A percentile compares a stretch with the other conserved stretches of the same genome.
phyloP scores from a whole-genome alignment of 2,329 filamentous ascomycete species.

The Herpotrichia juniperi region DNA sequence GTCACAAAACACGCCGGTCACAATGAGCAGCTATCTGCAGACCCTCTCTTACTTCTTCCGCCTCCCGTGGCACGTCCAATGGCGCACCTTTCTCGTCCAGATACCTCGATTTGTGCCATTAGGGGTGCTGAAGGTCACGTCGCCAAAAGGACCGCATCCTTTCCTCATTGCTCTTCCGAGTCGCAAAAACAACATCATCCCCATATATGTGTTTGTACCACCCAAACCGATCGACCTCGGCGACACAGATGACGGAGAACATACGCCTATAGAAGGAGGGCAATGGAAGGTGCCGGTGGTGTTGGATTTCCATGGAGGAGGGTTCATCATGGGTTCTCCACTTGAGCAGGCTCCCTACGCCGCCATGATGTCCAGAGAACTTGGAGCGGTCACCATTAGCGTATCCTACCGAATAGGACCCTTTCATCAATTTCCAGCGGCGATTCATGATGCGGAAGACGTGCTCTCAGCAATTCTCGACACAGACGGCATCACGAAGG shows the following conservation, averaged over 20 bases:
- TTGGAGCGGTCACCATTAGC: slow-evolving; percentile 51
- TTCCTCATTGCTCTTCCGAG: slow-evolving; percentile 49
- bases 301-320: slow-evolving; percentile 52
- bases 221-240: slow-evolving; percentile 37
- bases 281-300: slow-evolving; percentile 47
- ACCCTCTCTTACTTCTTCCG: slow-evolving; percentile 44
- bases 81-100: slow-evolving; percentile 45
- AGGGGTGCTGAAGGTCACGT: slow-evolving; percentile 45
- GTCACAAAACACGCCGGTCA: slow-evolving; percentile 7
- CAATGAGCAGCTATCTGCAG: slow-evolving; percentile 38
- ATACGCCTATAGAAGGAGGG: slow-evolving; percentile 7
- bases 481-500: slow-evolving; percentile 34
- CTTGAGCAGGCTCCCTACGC: slow-evolving; percentile 56
- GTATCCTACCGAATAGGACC: slow-evolving; percentile 58
- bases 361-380: slow-evolving; percentile 51
- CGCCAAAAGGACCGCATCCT: slow-evolving; percentile 49
- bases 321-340: slow-evolving; percentile 51
- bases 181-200: slow-evolving; percentile 44
- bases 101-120: slow-evolving; percentile 46
- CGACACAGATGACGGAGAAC: slow-evolving; percentile 22
- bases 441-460: slow-evolving; percentile 56
- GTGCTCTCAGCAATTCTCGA: slow-evolving; percentile 52
- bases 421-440: slow-evolving; percentile 54
- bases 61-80: slow-evolving; percentile 44
- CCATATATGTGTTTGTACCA: slow-evolving; percentile 51